Evolutionary conservation across 495 filamentous ascomycete species (phyloP), one percentile per base, ranked within the genome.

Genomic region (Melanomma pulvis-pyrius): DNA sequence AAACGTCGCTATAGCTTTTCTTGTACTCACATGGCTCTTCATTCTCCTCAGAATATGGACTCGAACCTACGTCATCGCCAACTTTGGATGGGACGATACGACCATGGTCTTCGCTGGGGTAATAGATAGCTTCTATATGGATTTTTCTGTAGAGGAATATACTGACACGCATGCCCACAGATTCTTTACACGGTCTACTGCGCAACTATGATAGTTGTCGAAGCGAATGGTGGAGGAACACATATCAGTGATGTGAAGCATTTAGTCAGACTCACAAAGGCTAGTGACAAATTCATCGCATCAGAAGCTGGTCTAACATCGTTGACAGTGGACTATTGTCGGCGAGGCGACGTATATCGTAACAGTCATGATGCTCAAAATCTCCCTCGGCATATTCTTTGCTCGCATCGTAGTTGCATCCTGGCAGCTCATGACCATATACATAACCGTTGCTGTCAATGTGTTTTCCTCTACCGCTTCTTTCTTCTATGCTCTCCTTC

Each of bases 381-480:
- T 76, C 44, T 72, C 75, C 4, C 59, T 78, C n/a, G 75, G 69
- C 13, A 66, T 76, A 15, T 75, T 76, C 65, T 73, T 75, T 47
- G 57, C 74, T 4, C 71, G 75, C 0, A 69, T 78, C 13, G 59
- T 76, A 11, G 60, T 75, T 22, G 67, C 61, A 30, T 49, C 5
- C 29, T 76, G 70, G 71, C 75, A 78, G 30, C 54, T 58, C 4
- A 39, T 29, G 9, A 32, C 61, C 13, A 72, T 78, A 55, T 74
- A 65, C 52, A 59, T 59, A 19, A 50, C 69, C 22, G 57, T 76
- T 11, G 55, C 46, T 12, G 25, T 74, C 39, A 67, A 41, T 24
- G 66, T 70, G 4, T 1, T 73, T 7, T 72, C 62, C 28, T 67
- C 70, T 21, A 8, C 64, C 26, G 34, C 52, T 21, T 72, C 54